Evolutionary conservation across 2,329 filamentous ascomycete species (phyloP).

Genomic region (Calonectria pteridis): DNA sequence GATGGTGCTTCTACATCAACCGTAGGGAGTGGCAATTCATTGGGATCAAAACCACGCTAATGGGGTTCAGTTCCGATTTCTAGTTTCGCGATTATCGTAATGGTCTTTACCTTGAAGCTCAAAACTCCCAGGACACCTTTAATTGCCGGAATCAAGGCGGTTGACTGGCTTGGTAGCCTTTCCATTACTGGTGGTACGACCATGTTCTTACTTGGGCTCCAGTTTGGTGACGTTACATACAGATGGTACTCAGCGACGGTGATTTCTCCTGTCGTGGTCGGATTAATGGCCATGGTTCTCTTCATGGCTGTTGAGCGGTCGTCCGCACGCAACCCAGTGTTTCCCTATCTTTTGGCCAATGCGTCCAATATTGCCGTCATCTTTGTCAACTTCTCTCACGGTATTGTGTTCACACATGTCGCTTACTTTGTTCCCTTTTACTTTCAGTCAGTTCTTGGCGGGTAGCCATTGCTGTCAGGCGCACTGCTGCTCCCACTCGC

Average conservation of each 20-base stretch:
- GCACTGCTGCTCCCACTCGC: constrained; percentile 2
- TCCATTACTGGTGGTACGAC: not conserved
- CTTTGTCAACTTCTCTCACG: constrained; percentile 2
- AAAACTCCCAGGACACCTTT: not conserved
- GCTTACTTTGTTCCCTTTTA: constrained; percentile 3
- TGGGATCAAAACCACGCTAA: not conserved
- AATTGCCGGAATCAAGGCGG: not conserved
- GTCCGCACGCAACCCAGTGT: not conserved
- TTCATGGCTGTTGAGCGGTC: not conserved
- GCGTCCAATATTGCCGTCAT: not conserved
- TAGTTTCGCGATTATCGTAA: not conserved
- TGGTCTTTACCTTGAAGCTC: constrained; percentile 1
- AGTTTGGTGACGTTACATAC: not conserved
- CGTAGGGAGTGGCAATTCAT: not conserved
- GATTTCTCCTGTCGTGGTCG: not conserved
- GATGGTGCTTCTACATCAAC: constrained; percentile 21
- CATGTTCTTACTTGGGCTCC: constrained; percentile 11
- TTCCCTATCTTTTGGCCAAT: not conserved
- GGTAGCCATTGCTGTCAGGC: not conserved
- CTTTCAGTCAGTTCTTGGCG: not conserved
- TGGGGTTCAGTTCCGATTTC: not conserved
- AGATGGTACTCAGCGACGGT: not conserved
- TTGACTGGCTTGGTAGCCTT: constrained; percentile 6
- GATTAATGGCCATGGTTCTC: not conserved
- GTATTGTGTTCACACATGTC: not conserved